Percentiles rank a stretch among this genome's conserved stretches.
These are phyloP conservation scores for Solanum virginianum DNA, from an alignment of 257 asterid species.

Conservation along the genomic window DNA sequence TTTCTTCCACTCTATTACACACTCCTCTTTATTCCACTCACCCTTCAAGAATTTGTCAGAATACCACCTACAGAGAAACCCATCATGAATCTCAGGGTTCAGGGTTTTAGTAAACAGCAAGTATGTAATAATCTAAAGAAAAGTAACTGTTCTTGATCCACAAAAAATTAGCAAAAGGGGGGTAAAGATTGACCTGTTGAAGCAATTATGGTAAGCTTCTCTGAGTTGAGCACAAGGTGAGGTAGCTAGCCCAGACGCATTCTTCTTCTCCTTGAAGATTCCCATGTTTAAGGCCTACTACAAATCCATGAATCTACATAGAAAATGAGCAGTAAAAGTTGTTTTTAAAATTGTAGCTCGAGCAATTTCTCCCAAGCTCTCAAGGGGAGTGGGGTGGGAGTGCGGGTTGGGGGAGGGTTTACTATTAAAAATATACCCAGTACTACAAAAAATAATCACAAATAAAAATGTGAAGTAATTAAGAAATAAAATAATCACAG, in stretches of 20 bases:
- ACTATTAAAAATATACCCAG: neutral
- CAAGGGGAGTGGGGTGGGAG: neutral
- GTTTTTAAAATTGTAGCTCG: neutral
- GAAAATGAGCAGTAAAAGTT: neutral
- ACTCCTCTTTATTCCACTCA: constrained; percentile 72
- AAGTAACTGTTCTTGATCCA: neutral
- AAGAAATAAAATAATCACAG: neutral
- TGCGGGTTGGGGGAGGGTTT: neutral
- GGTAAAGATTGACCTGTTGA: constrained; percentile 43
- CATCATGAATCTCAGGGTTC: neutral
- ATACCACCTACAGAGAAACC: constrained; percentile 50
- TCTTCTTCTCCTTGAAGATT: constrained; percentile 36
- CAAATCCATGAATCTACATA: neutral
- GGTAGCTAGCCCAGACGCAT: constrained; percentile 36
- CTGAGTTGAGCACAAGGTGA: constrained; percentile 74
- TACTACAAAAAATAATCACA: neutral
- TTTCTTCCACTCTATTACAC: constrained; percentile 70
- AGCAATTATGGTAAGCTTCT: constrained; percentile 72
- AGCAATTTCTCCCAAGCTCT: neutral
- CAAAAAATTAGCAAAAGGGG: neutral
- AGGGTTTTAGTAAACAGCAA: neutral
- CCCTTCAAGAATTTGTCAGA: constrained; percentile 84
- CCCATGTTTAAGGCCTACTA: constrained; percentile 32
- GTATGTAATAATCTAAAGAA: neutral
- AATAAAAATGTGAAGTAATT: neutral